Conservation (phyloP, 768 basidiomycete species). For the Strobilomyces dryophilus region DNA sequence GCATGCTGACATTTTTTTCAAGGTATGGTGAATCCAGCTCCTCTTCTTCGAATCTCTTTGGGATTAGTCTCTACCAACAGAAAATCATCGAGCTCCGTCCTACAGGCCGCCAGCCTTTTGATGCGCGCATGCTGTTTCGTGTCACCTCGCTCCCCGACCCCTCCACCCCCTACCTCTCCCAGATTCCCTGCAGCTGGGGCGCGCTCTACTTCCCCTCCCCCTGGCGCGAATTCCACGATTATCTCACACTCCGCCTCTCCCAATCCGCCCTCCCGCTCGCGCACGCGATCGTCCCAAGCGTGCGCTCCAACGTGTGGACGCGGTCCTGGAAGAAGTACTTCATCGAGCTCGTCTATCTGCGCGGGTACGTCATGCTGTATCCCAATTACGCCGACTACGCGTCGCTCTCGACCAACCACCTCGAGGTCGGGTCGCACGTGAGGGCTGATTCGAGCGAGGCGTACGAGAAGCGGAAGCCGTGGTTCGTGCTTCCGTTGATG, state of each 20-base stretch:
- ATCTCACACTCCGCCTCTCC: constrained; percentile 69
- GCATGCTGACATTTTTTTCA: not conserved
- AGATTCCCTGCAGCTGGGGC: constrained; percentile 90
- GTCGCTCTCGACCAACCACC: constrained; percentile 87
- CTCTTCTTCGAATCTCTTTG: constrained; percentile 51
- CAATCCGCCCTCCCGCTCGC: constrained; percentile 34
- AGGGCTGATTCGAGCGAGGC: constrained; percentile 45
- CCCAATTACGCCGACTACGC: constrained; percentile 71
- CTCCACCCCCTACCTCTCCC: constrained; percentile 74
- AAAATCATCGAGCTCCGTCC: constrained; percentile 72
- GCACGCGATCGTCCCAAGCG: constrained; percentile 57
- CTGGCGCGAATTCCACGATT: constrained; percentile 84
- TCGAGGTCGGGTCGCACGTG: constrained; percentile 82
- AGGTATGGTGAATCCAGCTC: constrained; percentile 53
- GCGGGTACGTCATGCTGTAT: constrained; percentile 86
- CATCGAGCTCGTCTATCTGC: constrained; percentile 78
- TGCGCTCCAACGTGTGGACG: constrained; percentile 79
- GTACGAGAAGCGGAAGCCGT: constrained; percentile 50
- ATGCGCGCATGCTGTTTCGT: constrained; percentile 58
- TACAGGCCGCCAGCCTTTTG: constrained; percentile 63
- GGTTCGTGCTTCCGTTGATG: constrained; percentile 74
- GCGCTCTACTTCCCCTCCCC: constrained; percentile 87
- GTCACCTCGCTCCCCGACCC: constrained; percentile 36
- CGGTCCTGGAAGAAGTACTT: constrained; percentile 88
- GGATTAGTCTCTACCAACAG: constrained; percentile 84